Percentiles rank a stretch among this genome's conserved stretches.
Conservation (phyloP, 2,329 filamentous ascomycete genomes). For the Ilyonectria robusta region DNA sequence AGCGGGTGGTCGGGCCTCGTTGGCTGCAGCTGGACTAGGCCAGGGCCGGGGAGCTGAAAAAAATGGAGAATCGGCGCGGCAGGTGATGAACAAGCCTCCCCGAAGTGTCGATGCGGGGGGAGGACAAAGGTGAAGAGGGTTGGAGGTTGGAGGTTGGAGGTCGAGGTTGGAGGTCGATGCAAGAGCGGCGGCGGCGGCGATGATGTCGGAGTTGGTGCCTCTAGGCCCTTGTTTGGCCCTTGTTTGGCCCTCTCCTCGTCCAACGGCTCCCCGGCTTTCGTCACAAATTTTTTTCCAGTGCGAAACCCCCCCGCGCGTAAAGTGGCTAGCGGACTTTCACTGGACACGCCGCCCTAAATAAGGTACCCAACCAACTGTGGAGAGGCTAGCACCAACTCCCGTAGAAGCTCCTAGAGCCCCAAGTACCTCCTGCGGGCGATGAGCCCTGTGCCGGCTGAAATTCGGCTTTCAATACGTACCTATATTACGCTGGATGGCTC, state of each 20-base stretch:
- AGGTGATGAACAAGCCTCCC: not conserved
- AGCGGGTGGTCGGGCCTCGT: conserved; percentile 19
- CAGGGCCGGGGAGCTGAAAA: not conserved
- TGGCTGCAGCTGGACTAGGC: conserved; percentile 3
- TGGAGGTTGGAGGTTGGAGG: not conserved
- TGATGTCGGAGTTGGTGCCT: conserved; percentile 37
- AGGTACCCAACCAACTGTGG: conserved; percentile 18
- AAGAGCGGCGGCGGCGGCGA: conserved; percentile 18
- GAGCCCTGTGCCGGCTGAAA: conserved; percentile 37
- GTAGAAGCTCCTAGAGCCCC: conserved; percentile 11
- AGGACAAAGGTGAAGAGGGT: not conserved
- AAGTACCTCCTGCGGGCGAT: not conserved
- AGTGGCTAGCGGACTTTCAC: conserved; percentile 27
- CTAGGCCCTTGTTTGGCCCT: conserved; percentile 29
- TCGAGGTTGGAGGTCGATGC: conserved; percentile 18
- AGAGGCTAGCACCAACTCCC: conserved; percentile 19
- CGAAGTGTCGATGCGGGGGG: conserved; percentile 6
- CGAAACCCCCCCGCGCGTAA: conserved; percentile 45
- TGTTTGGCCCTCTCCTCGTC: conserved; percentile 35
- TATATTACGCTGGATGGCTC: not conserved
- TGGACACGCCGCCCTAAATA: conserved; percentile 20
- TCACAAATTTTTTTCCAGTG: conserved; percentile 50
- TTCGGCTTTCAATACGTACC: conserved; percentile 39
- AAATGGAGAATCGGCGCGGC: not conserved
- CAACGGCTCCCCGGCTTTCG: conserved; percentile 48